A percentile compares a stretch with the other conserved stretches of the same genome.
These are phyloP conservation scores for Zea luxurians DNA, from an alignment of 176 grass and related monocot genomes.

Conservation along the genomic window DNA sequence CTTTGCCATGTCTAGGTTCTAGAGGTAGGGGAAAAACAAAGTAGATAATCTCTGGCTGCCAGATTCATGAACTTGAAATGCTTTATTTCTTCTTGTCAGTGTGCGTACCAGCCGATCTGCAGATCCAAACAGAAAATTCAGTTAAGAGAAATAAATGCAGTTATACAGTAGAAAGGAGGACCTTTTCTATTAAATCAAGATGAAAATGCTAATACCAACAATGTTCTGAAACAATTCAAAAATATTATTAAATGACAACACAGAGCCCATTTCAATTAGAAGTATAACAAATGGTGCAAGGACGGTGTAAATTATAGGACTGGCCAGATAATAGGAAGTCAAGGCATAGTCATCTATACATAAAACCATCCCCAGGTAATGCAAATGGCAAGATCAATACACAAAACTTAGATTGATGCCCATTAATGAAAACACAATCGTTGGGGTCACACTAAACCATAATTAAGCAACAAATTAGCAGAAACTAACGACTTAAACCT, in stretches of 20 bases:
- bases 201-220: neutral
- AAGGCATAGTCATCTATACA: neutral
- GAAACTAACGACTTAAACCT: neutral
- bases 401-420: neutral
- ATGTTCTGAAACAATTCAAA: neutral
- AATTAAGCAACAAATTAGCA: neutral
- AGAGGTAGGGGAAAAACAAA: slow-evolving; percentile 30
- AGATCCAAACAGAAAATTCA: neutral
- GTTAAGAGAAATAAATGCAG: neutral
- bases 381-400: neutral
- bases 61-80: slow-evolving; percentile 14
- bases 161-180: neutral
- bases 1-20: slow-evolving; percentile 30
- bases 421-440: neutral
- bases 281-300: neutral
- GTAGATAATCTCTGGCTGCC: neutral
- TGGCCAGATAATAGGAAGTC: neutral
- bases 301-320: neutral
- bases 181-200: neutral
- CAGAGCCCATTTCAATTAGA: neutral
- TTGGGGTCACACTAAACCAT: neutral
- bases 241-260: neutral
- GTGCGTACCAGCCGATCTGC: slow-evolving; percentile 47
- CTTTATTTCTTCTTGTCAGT: slow-evolving; percentile 65
- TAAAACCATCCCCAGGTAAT: neutral